phyloP scores from a whole-genome alignment of 2,329 filamentous ascomycete genomes.

The Orbilia ellipsospora region DNA sequence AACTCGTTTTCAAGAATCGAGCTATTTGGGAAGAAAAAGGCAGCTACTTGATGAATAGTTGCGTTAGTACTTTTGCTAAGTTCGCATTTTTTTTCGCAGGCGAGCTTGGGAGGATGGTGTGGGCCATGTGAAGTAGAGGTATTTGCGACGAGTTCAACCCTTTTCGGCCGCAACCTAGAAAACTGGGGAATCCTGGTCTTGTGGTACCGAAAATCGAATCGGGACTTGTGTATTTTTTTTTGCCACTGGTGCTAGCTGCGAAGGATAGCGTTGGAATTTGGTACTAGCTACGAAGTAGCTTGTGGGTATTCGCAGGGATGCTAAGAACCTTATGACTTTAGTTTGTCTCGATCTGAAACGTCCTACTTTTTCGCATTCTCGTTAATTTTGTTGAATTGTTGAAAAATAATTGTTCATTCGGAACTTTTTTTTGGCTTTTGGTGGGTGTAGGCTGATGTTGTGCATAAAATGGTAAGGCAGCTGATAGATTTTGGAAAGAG shows the following conservation, averaged over 20 bases:
- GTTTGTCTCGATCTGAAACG: no score
- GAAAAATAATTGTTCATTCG: slow-evolving; percentile 8
- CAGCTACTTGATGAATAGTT: not conserved
- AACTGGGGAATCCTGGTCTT: slow-evolving; percentile 48
- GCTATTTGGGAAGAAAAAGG: not conserved
- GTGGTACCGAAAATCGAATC: slow-evolving; percentile 21
- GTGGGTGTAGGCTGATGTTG: slow-evolving; percentile 20
- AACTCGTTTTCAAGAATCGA: not conserved
- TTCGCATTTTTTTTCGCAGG: no score
- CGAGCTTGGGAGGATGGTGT: not conserved
- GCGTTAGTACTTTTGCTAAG: no score
- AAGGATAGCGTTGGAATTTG: no score
- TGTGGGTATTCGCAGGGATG: no score
- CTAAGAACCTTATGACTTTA: no score
- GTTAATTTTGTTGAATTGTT: no score
- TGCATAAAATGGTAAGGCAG: slow-evolving; percentile 34
- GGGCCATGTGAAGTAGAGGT: slow-evolving; percentile 7
- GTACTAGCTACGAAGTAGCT: no score
- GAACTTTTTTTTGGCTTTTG: slow-evolving; percentile 11
- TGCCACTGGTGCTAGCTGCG: not conserved
- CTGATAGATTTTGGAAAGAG: slow-evolving; percentile 18
- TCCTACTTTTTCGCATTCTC: no score
- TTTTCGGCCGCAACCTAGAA: not conserved
- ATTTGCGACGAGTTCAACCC: not conserved
- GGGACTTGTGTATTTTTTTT: slow-evolving; percentile 13